phyloP scores from a whole-genome alignment of 176 grass and related monocot genomes.

The Luzula sylvatica region DNA sequence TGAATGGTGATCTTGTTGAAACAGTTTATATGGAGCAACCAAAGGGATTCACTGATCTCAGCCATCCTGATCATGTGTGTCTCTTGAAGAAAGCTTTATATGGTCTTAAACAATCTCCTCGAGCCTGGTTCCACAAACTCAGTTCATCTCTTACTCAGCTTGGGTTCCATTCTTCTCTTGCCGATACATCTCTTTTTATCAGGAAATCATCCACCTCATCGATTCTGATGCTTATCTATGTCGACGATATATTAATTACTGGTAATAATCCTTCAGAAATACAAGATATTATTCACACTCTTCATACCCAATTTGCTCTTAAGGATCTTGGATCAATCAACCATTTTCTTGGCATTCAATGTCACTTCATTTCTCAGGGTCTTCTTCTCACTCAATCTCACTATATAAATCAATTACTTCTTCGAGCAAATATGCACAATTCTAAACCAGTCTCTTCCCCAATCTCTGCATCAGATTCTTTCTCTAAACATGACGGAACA shows the following conservation, averaged over 20 bases:
- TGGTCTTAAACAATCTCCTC: too few species aligned
- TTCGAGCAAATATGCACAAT: background rate
- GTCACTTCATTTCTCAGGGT: background rate
- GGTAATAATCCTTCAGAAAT: too few species aligned
- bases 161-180: too few species aligned
- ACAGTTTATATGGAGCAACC: too few species aligned
- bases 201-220: too few species aligned
- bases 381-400: background rate
- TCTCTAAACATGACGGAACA: too few species aligned
- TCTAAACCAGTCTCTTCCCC: background rate
- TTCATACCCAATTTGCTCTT: background rate
- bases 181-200: background rate
- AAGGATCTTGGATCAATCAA: background rate
- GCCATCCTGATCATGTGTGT: background rate
- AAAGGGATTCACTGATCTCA: too few species aligned
- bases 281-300: background rate
- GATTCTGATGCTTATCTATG: background rate
- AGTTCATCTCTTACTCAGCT: background rate
- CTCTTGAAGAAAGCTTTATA: background rate
- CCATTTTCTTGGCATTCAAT: background rate
- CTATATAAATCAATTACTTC: background rate
- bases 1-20: too few species aligned
- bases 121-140: background rate
- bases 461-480: background rate
- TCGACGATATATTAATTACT: background rate